Base-by-base conservation (phyloP, 345 rosid genomes). In the Litchi chinensis region DNA sequence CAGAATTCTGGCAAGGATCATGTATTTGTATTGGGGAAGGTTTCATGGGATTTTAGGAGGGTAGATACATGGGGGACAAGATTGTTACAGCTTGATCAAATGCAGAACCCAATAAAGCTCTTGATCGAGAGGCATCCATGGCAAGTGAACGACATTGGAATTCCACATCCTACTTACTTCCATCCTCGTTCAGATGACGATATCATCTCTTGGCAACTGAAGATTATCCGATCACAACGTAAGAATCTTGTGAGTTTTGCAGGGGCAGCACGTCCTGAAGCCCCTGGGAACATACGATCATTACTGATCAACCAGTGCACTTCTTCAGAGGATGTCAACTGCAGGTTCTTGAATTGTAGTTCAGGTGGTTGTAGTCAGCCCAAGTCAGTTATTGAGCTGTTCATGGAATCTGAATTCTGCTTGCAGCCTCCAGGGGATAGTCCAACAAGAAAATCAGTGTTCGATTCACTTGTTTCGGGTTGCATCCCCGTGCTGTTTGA, bases 21-120 rank as follows among this genome's bases (percentile, higher is more conserved):
- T n/a, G 98, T 90, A 2, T 88, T 95, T n/a, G 98, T 91, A 39
- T 73, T 93, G 46, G 97, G 95, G 4, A 95, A 93, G 75, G 82
- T 92, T 70, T 90, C 98, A 40, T 93, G 97, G 98, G 98, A 95
- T 88, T 95, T 95, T 83, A 83, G 98, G 80, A 91, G 98, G 79
- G 68, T 19, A n/a, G 80, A 82, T 80, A 77, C 89, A 21, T 93
- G 99, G 97, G 98, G 99, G 0, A 90, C 90, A 56, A 85, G 84
- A 40, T 87, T 95, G 70, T 88, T 95, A 10, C 87, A 88, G 83
- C 82, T 87, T 37, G 81, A 88, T 32, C 89, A 91, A 84, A 91
- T 95, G 98, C 88, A 93, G 74, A 93, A 92, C 79, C 91, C 99
- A 13, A 78, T 88, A 3, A 95, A 95, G 84, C 94, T 93, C 71